Base-by-base conservation (phyloP, 1,284 basidiomycete species). In the Chondrostereum purpureum region DNA sequence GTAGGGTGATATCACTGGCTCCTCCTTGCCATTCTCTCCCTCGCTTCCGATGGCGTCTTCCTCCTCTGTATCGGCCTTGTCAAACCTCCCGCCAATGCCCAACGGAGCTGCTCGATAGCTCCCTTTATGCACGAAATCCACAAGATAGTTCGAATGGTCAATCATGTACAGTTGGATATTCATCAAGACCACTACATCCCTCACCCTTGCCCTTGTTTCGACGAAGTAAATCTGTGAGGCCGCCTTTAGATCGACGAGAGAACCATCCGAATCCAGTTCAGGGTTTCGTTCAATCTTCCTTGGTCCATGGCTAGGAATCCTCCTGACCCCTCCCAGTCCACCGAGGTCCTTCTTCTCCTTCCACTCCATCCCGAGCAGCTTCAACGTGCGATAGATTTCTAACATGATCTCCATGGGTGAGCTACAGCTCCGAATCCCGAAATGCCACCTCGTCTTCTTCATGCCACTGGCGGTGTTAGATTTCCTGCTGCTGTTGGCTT, bases 341-440 rank as follows among this genome's bases (percentile, higher is more conserved):
- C 86, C 85, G 3, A 88, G 63, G 50, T 77, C 77, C 53, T 72
- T 73, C 70, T 88, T 89, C 69, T 87, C 83, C 62, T 87, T 86
- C 94, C 95, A 99, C 65, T 99, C 92, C 92, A 99, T 97, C 14
- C 89, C 91, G 13, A 99, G 72, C 45, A 83, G 73, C 65, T 89
- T 88, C 47, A 99, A 68, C 44, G 94, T 96, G 50, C 92, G 75
- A 68, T 99, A 99, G 47, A 99, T 96, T 73, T 98, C 95, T 17
- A 97, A 71, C 94, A 99, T 97, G 38, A 99, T 95, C 64, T 98
- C 95, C 92, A 98, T 96, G 16, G 95, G 95, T 37, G 93, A 92
- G 48, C 88, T 92, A 46, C 93, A 77, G 53, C 90, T 93, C 27
- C 95, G 79, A 38, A 99, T 99, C 4, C 96, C 95, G 60, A 98